phyloP scores from a whole-genome alignment of 805 yeast species.

The Yamadazyma phyllophila region DNA sequence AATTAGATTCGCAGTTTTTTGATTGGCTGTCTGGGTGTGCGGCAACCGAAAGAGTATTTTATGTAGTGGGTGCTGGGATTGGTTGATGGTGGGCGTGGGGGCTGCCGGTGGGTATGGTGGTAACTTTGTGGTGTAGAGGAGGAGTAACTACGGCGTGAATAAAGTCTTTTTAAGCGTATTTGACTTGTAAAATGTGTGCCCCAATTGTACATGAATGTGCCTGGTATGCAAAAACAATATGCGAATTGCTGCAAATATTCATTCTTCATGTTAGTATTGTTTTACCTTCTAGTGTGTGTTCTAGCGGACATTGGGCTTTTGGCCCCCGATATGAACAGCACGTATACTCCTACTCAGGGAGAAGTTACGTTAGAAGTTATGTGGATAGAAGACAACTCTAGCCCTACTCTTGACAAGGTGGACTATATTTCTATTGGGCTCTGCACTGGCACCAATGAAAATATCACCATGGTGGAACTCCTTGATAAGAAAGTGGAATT shows the following conservation, averaged over 20 bases:
- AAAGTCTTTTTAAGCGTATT: background rate
- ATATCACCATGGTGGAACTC: conserved; percentile 5
- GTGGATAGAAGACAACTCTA: conserved; percentile 11
- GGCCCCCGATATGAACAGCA: conserved; percentile 7
- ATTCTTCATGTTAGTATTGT: background rate
- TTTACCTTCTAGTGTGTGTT: background rate
- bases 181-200: too few species aligned
- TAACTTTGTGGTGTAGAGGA: too few species aligned
- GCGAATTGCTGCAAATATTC: conserved; percentile 4
- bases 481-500: background rate
- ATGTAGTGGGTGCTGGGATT: background rate
- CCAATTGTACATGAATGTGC: too few species aligned
- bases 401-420: conserved; percentile 8
- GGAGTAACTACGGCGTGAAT: too few species aligned
- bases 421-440: conserved; percentile 7
- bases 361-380: conserved; percentile 3
- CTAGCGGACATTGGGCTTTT: conserved; percentile 9
- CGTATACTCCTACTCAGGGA: conserved; percentile 1
- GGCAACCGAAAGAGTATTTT: background rate
- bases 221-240: background rate
- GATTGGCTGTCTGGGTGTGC: conserved; percentile 15
- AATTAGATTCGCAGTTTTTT: conserved; percentile 21
- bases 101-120: too few species aligned
- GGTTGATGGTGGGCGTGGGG: too few species aligned
- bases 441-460: conserved; percentile 13